Evolutionary conservation across 2,329 filamentous ascomycete genomes (phyloP).

Genomic region (Trichoderma simmonsii): DNA sequence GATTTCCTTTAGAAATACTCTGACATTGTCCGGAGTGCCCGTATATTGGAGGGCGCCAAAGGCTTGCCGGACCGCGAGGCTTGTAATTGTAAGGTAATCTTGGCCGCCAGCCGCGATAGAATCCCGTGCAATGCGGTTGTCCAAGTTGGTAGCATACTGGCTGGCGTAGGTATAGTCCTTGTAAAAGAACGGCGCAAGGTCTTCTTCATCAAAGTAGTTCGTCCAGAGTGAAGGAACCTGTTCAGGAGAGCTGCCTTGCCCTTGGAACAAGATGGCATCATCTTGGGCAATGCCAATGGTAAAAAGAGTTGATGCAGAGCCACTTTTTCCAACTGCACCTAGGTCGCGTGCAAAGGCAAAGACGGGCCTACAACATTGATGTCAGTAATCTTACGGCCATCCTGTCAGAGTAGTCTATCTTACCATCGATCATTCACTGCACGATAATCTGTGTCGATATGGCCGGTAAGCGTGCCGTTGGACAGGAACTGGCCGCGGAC

Average conservation of each 20-base stretch:
- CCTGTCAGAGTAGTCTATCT: constrained; percentile 24
- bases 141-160: constrained; percentile 60
- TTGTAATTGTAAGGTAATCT: constrained; percentile 73
- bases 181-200: constrained; percentile 71
- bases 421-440: constrained; percentile 34
- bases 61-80: constrained; percentile 75
- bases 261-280: constrained; percentile 71
- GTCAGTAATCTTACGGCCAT: background rate
- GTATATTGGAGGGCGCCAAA: constrained; percentile 74
- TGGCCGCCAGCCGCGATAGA: constrained; percentile 65
- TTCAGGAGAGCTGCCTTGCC: constrained; percentile 57
- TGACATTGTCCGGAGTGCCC: constrained; percentile 63
- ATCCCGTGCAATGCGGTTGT: constrained; percentile 64
- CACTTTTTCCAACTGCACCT: constrained; percentile 38
- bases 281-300: constrained; percentile 76
- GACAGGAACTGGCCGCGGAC: constrained; percentile 65
- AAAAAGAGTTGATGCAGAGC: constrained; percentile 55
- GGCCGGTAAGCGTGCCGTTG: constrained; percentile 60
- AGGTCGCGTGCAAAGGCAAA: constrained; percentile 73
- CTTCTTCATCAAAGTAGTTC: constrained; percentile 60
- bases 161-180: constrained; percentile 64
- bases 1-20: constrained; percentile 86
- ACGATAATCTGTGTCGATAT: constrained; percentile 60
- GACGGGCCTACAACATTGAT: constrained; percentile 54
- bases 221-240: constrained; percentile 74